A percentile compares a stretch with the other conserved stretches of the same genome.
phyloP scores from a whole-genome alignment of 2,329 filamentous ascomycete genomes.

The Epichloe amarillans region DNA sequence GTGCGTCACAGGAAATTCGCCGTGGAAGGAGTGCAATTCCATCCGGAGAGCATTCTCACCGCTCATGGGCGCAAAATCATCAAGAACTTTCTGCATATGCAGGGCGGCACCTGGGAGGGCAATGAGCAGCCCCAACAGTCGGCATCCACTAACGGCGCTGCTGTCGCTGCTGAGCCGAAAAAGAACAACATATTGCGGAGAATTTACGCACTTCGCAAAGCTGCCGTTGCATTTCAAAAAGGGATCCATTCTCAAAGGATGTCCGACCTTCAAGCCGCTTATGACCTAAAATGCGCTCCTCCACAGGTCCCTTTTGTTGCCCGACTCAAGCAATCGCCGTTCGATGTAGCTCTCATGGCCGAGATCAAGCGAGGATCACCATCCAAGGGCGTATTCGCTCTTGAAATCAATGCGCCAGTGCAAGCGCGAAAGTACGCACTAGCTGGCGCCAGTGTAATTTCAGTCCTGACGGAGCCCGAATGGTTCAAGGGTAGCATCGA shows the following conservation, averaged over 20 bases:
- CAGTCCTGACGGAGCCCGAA: slow-evolving; percentile 93
- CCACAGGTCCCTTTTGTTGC: slow-evolving; percentile 70
- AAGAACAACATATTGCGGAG: slow-evolving; percentile 79
- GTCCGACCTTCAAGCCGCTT: slow-evolving; percentile 73
- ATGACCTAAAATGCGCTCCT: slow-evolving; percentile 72
- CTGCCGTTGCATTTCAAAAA: slow-evolving; percentile 68
- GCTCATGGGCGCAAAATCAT: slow-evolving; percentile 81
- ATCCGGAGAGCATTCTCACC: slow-evolving; percentile 93
- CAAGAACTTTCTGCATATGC: slow-evolving; percentile 79
- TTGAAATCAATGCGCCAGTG: slow-evolving; percentile 73
- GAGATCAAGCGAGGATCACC: slow-evolving; percentile 96
- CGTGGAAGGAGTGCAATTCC: slow-evolving; percentile 95
- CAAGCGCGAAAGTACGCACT: slow-evolving; percentile 88
- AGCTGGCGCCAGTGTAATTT: slow-evolving; percentile 91
- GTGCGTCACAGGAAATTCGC: slow-evolving; percentile 84
- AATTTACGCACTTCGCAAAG: slow-evolving; percentile 74
- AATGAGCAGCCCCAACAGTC: slow-evolving; percentile 46
- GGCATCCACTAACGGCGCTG: slow-evolving; percentile 15
- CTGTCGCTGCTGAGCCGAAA: slow-evolving; percentile 28
- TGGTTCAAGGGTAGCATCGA: slow-evolving; percentile 99
- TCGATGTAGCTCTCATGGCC: slow-evolving; percentile 85
- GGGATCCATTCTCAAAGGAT: slow-evolving; percentile 71
- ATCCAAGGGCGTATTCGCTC: slow-evolving; percentile 86
- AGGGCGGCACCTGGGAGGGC: slow-evolving; percentile 82
- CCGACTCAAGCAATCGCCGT: slow-evolving; percentile 68